phyloP scores from a whole-genome alignment of 2,329 filamentous ascomycete genomes.

The Scedosporium dehoogii region DNA sequence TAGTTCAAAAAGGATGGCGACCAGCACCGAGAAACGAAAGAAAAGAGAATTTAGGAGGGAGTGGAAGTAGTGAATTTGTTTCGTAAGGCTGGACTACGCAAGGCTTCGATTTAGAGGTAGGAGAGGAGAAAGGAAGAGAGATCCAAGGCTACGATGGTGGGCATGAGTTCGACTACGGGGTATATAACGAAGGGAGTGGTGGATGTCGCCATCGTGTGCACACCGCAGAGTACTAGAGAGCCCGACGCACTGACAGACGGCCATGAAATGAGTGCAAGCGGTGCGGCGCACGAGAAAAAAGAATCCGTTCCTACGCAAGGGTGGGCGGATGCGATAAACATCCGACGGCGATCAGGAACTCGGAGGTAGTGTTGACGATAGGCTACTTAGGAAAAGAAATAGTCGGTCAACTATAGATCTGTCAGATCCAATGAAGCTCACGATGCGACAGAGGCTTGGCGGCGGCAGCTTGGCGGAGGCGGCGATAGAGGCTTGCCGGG shows the following conservation, averaged over 20 bases:
- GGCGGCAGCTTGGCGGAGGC: not conserved
- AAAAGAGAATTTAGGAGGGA: not conserved
- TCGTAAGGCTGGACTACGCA: not conserved
- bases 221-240: not conserved
- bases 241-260: not conserved
- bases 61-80: not conserved
- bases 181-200: not conserved
- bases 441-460: not conserved
- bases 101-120: not conserved
- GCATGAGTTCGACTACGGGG: not conserved
- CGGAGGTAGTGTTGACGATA: not conserved
- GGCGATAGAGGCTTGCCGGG: not conserved
- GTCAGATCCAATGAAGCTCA: not conserved
- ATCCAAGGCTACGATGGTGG: not conserved
- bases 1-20: not conserved
- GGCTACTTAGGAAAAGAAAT: not conserved
- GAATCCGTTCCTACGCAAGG: not conserved
- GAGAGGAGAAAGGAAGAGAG: not conserved
- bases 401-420: not conserved
- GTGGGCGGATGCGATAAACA: slow-evolving; percentile 5
- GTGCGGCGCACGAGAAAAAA: not conserved
- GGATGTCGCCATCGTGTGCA: not conserved
- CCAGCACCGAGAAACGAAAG: slow-evolving; percentile 4
- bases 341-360: slow-evolving; percentile 6
- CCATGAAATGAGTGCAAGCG: not conserved